Evolutionary conservation across 225 moss, liverwort and hornwort species (phyloP).

Genomic region (Thuidium tamariscinum): DNA sequence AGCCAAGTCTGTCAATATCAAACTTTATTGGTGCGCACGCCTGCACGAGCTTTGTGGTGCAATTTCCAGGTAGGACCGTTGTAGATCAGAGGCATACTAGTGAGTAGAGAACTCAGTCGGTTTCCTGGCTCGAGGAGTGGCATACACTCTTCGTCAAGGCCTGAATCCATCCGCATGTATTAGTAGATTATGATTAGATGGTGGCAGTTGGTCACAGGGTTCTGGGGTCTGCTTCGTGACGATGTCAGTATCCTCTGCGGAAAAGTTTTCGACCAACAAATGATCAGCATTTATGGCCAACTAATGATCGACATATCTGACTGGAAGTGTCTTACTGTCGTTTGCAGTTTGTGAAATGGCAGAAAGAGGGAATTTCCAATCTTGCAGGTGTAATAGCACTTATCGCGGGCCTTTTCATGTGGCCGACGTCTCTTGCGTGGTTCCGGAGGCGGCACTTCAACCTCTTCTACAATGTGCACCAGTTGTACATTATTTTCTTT

Average conservation of each 20-base stretch:
- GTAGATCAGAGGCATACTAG: background rate
- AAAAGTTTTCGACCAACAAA: background rate
- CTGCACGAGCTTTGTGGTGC: background rate
- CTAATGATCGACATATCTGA: background rate
- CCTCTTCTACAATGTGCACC: slow-evolving; percentile 47
- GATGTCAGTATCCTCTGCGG: fast-evolving
- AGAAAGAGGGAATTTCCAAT: slow-evolving; percentile 5
- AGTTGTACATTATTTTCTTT: slow-evolving; percentile 55
- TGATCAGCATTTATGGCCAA: too few relatives aligned
- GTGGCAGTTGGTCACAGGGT: background rate
- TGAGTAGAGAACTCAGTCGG: background rate
- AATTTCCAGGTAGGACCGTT: background rate
- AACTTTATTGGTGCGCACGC: too few relatives aligned
- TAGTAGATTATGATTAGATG: too few relatives aligned
- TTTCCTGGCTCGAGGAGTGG: too few relatives aligned
- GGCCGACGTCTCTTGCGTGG: slow-evolving; percentile 25
- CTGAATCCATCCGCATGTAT: background rate
- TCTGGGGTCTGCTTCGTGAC: background rate
- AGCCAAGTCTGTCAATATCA: background rate
- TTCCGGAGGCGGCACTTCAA: slow-evolving; percentile 42
- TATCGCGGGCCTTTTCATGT: slow-evolving; percentile 38
- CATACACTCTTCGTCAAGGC: too few relatives aligned
- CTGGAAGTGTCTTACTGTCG: background rate
- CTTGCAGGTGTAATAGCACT: slow-evolving; percentile 26
- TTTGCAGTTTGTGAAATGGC: slow-evolving; percentile 23